phyloP scores from a whole-genome alignment of 768 basidiomycete species.

The Suillus paluster region DNA sequence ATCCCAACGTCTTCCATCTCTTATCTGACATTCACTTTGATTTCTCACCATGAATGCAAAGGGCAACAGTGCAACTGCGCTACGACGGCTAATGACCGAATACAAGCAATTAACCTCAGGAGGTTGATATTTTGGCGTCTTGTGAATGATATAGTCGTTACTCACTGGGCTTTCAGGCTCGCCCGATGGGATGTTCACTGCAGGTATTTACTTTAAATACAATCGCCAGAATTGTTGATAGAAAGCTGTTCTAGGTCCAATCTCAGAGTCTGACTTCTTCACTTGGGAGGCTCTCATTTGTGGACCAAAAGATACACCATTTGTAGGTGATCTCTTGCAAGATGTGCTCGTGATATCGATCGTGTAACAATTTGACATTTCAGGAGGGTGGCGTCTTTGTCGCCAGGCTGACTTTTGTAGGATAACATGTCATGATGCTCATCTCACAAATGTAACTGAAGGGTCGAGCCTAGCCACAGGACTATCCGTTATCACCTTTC shows the following conservation, averaged over 20 bases:
- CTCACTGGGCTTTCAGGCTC: conserved; percentile 53
- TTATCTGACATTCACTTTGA: neutral
- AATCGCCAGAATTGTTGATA: conserved; percentile 8
- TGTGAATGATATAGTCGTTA: neutral
- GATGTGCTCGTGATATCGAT: conserved; percentile 2
- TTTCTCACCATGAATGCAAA: conserved; percentile 52
- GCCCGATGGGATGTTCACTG: conserved; percentile 96
- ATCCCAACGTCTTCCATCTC: neutral
- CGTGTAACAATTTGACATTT: neutral
- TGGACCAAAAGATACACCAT: conserved; percentile 94
- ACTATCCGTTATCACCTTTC: conserved; percentile 98
- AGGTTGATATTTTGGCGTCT: conserved; percentile 46
- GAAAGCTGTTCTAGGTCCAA: conserved; percentile 60
- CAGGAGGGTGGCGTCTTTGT: conserved; percentile 96
- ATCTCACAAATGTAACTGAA: conserved; percentile 15
- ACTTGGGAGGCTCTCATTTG: conserved; percentile 95
- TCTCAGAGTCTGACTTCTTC: conserved; percentile 93
- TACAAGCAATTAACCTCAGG: conserved; percentile 85
- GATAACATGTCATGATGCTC: conserved; percentile 36
- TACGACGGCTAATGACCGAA: conserved; percentile 90
- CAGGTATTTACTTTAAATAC: conserved; percentile 51
- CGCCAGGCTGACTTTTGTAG: conserved; percentile 89
- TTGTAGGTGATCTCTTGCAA: conserved; percentile 54
- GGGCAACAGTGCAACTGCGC: conserved; percentile 66
- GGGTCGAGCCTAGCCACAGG: conserved; percentile 61